Conservation (phyloP, 2,329 filamentous ascomycete species). For the Clarireedia monteithiana region DNA sequence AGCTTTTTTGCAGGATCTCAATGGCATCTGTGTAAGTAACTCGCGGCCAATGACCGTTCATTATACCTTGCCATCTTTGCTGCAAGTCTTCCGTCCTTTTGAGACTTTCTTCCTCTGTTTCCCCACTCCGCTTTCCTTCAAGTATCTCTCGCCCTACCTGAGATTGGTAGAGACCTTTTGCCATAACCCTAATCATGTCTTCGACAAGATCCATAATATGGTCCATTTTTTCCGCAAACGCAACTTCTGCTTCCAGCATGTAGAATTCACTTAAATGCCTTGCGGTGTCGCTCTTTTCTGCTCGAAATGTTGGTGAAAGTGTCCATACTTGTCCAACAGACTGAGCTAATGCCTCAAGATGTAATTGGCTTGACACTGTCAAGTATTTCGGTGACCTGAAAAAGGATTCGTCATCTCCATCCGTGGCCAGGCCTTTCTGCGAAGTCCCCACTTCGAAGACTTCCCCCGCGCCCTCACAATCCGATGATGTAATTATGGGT, state of each 20-base stretch:
- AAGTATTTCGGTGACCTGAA: conserved; percentile 88
- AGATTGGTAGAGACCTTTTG: conserved; percentile 36
- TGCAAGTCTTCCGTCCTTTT: conserved; percentile 39
- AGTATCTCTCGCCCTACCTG: conserved; percentile 45
- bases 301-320: conserved; percentile 86
- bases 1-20: conserved; percentile 52
- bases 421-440: conserved; percentile 14
- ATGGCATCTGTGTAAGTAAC: conserved; percentile 80
- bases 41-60: conserved; percentile 58
- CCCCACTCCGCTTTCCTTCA: conserved; percentile 6
- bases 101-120: conserved; percentile 2
- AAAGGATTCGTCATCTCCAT: conserved; percentile 48
- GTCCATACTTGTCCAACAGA: conserved; percentile 89
- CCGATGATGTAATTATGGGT: conserved; percentile 90
- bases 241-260: conserved; percentile 91
- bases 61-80: conserved; percentile 65
- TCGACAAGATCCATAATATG: conserved; percentile 76
- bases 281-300: conserved; percentile 86
- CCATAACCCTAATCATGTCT: conserved; percentile 58
- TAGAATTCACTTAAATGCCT: conserved; percentile 96
- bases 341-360: conserved; percentile 86
- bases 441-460: conserved; percentile 61
- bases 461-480: conserved; percentile 94
- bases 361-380: conserved; percentile 89
- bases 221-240: conserved; percentile 63